A percentile compares a stretch with the other conserved stretches of the same genome.
phyloP scores from a whole-genome alignment of 352 stramenopile genomes.

The Phytophthora litchii region DNA sequence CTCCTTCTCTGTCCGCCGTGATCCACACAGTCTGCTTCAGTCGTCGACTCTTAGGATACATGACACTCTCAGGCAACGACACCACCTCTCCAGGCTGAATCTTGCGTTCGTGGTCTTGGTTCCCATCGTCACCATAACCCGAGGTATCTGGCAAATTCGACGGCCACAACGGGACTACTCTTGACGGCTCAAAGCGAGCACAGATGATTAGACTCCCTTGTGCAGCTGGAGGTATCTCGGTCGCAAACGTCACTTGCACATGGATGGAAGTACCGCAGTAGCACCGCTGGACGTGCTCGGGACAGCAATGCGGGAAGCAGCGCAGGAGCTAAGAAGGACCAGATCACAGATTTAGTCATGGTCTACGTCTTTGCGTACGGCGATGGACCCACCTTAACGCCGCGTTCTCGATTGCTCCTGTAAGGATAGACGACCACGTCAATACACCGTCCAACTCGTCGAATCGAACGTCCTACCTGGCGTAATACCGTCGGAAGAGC shows the following conservation, averaged over 20 bases:
- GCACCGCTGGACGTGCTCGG: slow-evolving; percentile 29
- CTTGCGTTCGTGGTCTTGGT: not conserved
- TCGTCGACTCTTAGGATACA: too few species aligned
- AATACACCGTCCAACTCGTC: too few species aligned
- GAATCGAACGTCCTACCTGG: slow-evolving; percentile 20
- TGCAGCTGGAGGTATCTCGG: not conserved
- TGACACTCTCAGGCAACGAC: too few species aligned
- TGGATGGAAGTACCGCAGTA: slow-evolving; percentile 46
- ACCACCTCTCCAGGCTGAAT: too few species aligned
- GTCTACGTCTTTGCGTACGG: not conserved
- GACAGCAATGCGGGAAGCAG: slow-evolving; percentile 51
- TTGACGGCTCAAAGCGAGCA: slow-evolving; percentile 32
- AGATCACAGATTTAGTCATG: not conserved
- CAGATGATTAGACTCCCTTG: slow-evolving; percentile 24
- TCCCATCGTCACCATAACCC: not conserved
- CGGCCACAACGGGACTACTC: slow-evolving; percentile 7
- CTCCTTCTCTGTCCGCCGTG: too few species aligned
- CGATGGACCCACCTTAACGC: slow-evolving; percentile 16
- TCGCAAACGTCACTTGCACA: slow-evolving; percentile 26
- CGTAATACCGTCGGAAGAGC: slow-evolving; percentile 36
- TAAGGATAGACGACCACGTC: not conserved
- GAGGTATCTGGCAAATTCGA: not conserved
- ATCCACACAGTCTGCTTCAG: too few species aligned
- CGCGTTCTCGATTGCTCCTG: slow-evolving; percentile 24
- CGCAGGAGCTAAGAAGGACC: slow-evolving; percentile 11